These are phyloP conservation scores for Lactarius psammicola DNA, from an alignment of 768 basidiomycete species.

Conservation along the genomic window DNA sequence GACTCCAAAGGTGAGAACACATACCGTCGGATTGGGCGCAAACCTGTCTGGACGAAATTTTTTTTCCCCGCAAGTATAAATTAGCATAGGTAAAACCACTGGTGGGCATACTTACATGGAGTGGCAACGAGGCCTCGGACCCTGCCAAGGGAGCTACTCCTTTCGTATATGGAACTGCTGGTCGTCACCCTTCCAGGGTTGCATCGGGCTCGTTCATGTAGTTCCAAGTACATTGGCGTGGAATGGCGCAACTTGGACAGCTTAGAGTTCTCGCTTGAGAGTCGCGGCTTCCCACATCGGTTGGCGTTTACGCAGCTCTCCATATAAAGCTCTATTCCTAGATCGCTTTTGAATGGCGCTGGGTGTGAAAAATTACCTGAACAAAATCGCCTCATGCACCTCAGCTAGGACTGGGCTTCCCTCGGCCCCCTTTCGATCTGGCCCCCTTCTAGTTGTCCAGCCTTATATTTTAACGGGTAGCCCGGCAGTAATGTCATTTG, in stretches of 20 bases:
- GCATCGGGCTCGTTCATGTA: neutral
- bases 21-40: conserved; percentile 2
- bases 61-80: conserved; percentile 13
- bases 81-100: conserved; percentile 10
- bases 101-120: neutral
- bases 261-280: conserved; percentile 10
- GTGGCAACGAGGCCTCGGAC: neutral
- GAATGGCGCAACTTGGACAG: neutral
- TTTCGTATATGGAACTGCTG: neutral
- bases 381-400: conserved; percentile 15
- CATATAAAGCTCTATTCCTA: conserved; percentile 14
- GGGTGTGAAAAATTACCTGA: conserved; percentile 28
- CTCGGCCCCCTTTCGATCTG: conserved; percentile 16
- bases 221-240: neutral
- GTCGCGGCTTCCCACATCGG: conserved; percentile 8
- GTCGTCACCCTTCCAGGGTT: neutral
- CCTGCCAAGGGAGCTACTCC: neutral
- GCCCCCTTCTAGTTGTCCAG: conserved; percentile 2
- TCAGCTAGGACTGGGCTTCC: conserved; percentile 19
- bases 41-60: conserved; percentile 14
- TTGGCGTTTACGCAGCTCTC: conserved; percentile 23
- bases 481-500: neutral
- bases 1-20: neutral
- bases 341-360: conserved; percentile 22
- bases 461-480: conserved; percentile 1